Evolutionary conservation across 2,329 filamentous ascomycete species (phyloP).

Genomic region (Plectosphaerella plurivora): DNA sequence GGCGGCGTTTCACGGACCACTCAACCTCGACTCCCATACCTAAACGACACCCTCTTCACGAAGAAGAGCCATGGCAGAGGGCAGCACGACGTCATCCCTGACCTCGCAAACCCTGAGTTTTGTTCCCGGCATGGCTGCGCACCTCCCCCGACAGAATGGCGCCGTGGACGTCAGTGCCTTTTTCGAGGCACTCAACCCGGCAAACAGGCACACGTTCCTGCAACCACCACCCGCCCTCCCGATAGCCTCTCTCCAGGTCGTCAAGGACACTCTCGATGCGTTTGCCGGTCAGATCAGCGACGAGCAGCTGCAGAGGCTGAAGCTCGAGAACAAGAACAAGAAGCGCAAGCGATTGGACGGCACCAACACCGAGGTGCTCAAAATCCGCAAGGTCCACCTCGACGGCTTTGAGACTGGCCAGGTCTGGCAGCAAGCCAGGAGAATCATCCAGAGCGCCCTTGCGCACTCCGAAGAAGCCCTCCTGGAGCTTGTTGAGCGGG

Average conservation of each 20-base stretch:
- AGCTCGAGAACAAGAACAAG: conserved; percentile 67
- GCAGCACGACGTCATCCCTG: conserved; percentile 54
- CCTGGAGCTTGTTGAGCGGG: conserved; percentile 42
- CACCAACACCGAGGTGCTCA: conserved; percentile 53
- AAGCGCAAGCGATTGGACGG: conserved; percentile 46
- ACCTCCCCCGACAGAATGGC: conserved; percentile 14
- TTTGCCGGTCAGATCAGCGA: conserved; percentile 71
- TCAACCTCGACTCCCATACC: not conserved
- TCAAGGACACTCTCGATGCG: conserved; percentile 76
- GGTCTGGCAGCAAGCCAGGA: conserved; percentile 89
- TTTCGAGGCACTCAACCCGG: conserved; percentile 51
- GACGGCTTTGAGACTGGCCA: conserved; percentile 85
- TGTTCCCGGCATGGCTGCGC: conserved; percentile 36
- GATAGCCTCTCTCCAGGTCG: conserved; percentile 64
- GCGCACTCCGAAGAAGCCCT: conserved; percentile 43
- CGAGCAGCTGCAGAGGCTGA: conserved; percentile 64
- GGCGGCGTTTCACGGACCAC: not conserved
- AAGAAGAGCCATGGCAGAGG: conserved; percentile 18
- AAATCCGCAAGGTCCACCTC: conserved; percentile 76
- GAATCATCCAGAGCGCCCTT: conserved; percentile 63
- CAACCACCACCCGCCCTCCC: conserved; percentile 65
- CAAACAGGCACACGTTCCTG: conserved; percentile 70
- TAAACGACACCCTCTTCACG: not conserved
- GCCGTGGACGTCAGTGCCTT: conserved; percentile 42
- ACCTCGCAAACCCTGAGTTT: conserved; percentile 61